Evolutionary conservation across 345 rosid genomes (phyloP), one percentile per base, ranked within the genome.

Genomic region (Barbarea vulgaris): DNA sequence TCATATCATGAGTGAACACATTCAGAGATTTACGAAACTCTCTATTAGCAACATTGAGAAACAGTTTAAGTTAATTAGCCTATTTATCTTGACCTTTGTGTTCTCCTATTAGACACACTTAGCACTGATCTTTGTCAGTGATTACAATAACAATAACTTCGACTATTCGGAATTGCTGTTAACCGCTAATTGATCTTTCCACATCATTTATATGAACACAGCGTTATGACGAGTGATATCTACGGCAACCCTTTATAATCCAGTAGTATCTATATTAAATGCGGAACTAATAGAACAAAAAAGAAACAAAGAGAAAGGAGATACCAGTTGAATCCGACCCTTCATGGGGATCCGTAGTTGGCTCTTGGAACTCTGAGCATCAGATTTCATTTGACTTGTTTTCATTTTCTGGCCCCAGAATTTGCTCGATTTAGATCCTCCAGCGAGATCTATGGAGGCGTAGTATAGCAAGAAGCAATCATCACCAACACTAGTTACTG

Each of bases 311-410:
- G 69, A 78, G 54, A 58, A 48, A 63, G 41, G 22, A 37, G 56
- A 53, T 87, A 94, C 97, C 93, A 91, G 82, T 78, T 94, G 96
- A 70, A 94, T 85, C 64, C 97, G 91, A 67, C 98, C 98, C 88
- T 94, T 94, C 89, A 91, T 85, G 42, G 97, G 97, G 50, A 91
- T 81, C 61, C 91, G 87, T 24, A 88, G 61, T 28, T 90, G 82
- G 77, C 88, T 91, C 84, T 84, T 85, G 37, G 86, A 77, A 77
- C 83, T 73, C 77, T 87, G 97, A 56, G 76, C 70, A 78, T 89
- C 98, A 76, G 85, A 85, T 79, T 74, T 84, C n/a, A 77, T 71
- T 52, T 55, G 75, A 73, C 77, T 85, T 70, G 67, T 81, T 77
- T 77, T 89, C 74, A 84, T 63, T 63, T 84, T 91, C 74, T 83